Evolutionary conservation across 2,329 filamentous ascomycete species (phyloP).

Genomic region (Botrytis galanthina): DNA sequence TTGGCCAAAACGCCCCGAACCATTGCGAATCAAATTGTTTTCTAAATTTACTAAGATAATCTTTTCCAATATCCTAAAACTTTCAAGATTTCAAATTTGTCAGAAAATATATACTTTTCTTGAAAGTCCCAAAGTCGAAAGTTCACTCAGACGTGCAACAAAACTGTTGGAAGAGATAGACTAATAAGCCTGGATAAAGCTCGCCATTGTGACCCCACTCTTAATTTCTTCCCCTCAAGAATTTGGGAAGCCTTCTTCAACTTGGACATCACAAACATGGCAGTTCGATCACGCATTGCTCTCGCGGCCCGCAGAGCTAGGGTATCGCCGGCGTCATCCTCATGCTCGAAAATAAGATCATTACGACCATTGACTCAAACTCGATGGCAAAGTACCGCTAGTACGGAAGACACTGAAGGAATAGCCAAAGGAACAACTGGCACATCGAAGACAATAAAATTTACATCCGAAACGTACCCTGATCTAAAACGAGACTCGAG

Average conservation of each 20-base stretch:
- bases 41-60: background rate
- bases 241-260: background rate
- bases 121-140: background rate
- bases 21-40: no score
- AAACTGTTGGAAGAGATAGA: background rate
- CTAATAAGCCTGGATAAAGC: constrained; percentile 10
- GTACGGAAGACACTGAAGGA: constrained; percentile 34
- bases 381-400: constrained; percentile 37
- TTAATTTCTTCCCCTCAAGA: constrained; percentile 13
- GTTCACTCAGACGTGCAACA: constrained; percentile 9
- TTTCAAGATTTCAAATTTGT: background rate
- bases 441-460: constrained; percentile 55
- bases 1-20: background rate
- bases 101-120: background rate
- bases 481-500: constrained; percentile 74
- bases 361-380: constrained; percentile 30
- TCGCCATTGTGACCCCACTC: constrained; percentile 14
- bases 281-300: constrained; percentile 31
- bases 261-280: constrained; percentile 30
- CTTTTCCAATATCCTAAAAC: background rate
- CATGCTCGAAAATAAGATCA: constrained; percentile 20
- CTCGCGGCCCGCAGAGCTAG: constrained; percentile 34
- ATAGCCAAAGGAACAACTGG: constrained; percentile 34
- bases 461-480: constrained; percentile 85
- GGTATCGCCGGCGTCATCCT: constrained; percentile 22